These are phyloP conservation scores for Solanum bukasovii DNA, from an alignment of 257 asterid genomes.

Conservation along the genomic window DNA sequence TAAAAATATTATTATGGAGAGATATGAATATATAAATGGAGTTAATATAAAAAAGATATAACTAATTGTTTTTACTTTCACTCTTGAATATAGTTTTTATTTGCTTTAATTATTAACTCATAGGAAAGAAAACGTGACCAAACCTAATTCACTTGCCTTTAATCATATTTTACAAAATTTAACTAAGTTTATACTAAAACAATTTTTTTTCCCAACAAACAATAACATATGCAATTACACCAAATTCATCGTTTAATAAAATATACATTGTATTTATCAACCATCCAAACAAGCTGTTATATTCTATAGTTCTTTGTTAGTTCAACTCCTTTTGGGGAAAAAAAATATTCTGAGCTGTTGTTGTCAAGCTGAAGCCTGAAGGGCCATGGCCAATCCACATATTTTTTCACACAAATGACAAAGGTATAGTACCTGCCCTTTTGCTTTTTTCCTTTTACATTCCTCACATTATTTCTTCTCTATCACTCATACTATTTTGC, in stretches of 20 bases:
- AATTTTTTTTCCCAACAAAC: too few species aligned
- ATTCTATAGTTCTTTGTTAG: background rate
- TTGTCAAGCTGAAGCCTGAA: constrained; percentile 12
- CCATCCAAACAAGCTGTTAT: background rate
- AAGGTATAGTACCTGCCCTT: constrained; percentile 9
- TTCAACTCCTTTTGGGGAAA: background rate
- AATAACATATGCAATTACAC: background rate
- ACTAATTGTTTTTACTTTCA: background rate
- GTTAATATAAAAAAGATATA: too few species aligned
- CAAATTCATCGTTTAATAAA: background rate
- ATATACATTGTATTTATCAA: background rate
- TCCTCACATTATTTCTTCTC: constrained; percentile 33
- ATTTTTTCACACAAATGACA: constrained; percentile 8
- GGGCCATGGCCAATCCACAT: constrained; percentile 32
- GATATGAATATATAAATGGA: background rate
- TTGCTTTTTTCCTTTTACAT: background rate
- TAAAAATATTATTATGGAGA: background rate
- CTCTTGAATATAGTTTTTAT: background rate
- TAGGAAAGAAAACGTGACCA: background rate
- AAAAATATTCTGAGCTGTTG: background rate
- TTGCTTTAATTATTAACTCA: background rate
- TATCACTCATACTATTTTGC: constrained; percentile 26
- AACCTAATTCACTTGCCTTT: background rate
- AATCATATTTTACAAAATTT: background rate
- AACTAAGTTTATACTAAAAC: background rate